Percentiles rank a stretch among this genome's conserved stretches.
These are phyloP conservation scores for Teunomyces stri DNA, from an alignment of 805 yeast species.

Conservation along the genomic window DNA sequence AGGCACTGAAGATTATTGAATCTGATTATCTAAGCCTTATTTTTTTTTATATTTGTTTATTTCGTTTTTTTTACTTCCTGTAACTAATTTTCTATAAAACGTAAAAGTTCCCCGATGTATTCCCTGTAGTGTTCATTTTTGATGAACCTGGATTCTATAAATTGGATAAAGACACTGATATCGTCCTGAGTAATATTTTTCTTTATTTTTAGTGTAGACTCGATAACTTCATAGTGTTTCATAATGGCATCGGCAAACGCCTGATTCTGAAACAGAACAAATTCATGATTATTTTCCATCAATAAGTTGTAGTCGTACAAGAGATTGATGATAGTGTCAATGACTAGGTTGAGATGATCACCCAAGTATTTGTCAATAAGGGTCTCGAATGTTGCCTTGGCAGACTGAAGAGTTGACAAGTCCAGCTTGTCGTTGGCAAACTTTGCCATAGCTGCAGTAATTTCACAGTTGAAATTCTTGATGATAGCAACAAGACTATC, in stretches of 20 bases:
- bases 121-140: constrained; percentile 6
- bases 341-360: constrained; percentile 8
- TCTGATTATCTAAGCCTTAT: not conserved
- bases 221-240: constrained; percentile 4
- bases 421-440: not conserved
- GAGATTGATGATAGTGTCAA: constrained; percentile 11
- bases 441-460: not conserved
- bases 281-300: constrained; percentile 6
- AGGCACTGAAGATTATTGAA: too few relatives aligned
- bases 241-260: not conserved
- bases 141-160: constrained; percentile 6
- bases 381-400: constrained; percentile 7
- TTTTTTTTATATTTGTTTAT: not conserved
- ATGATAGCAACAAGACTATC: constrained; percentile 6
- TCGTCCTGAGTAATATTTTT: constrained; percentile 3
- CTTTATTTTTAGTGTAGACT: constrained; percentile 4
- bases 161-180: constrained; percentile 4
- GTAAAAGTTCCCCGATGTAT: constrained; percentile 4
- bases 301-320: constrained; percentile 11
- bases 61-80: not conserved
- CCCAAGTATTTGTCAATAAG: constrained; percentile 10
- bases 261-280: not conserved
- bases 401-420: constrained; percentile 6
- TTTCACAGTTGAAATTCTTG: constrained; percentile 8
- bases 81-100: not conserved